phyloP scores from a whole-genome alignment of 202 grass and related monocot species.

The Carex sylvatica region DNA sequence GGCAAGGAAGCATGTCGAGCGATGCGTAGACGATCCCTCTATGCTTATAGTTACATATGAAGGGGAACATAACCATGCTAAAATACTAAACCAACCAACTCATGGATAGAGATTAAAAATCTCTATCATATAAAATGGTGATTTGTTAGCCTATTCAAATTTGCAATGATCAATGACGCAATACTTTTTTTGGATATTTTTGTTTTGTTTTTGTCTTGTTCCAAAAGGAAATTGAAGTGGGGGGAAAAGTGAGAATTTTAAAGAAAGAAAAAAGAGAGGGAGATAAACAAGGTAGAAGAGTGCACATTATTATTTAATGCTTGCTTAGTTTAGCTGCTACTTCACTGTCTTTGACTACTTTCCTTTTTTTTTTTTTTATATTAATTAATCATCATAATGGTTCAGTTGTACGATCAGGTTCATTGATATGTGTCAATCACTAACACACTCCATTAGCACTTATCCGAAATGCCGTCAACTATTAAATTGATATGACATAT shows the following conservation, averaged over 20 bases:
- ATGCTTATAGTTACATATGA: constrained; percentile 95
- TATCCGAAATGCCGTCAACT: background rate
- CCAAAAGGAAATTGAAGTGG: constrained; percentile 20
- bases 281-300: background rate
- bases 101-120: constrained; percentile 15
- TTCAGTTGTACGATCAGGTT: constrained; percentile 9
- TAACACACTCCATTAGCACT: background rate
- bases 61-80: constrained; percentile 83
- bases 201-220: constrained; percentile 15
- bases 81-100: constrained; percentile 43
- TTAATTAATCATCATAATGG: constrained; percentile 2
- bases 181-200: background rate
- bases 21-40: constrained; percentile 79
- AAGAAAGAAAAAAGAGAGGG: background rate
- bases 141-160: background rate
- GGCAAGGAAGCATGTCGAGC: constrained; percentile 89
- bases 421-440: background rate
- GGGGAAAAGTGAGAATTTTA: background rate
- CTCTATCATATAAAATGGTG: background rate
- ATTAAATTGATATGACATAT: background rate
- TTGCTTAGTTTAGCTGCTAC: constrained; percentile 24
- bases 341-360: constrained; percentile 25
- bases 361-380: background rate
- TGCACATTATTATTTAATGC: constrained; percentile 24
- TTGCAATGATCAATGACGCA: background rate